Evolutionary conservation across 768 basidiomycete genomes (phyloP).

Genomic region (Termitomyces eurrhizus): DNA sequence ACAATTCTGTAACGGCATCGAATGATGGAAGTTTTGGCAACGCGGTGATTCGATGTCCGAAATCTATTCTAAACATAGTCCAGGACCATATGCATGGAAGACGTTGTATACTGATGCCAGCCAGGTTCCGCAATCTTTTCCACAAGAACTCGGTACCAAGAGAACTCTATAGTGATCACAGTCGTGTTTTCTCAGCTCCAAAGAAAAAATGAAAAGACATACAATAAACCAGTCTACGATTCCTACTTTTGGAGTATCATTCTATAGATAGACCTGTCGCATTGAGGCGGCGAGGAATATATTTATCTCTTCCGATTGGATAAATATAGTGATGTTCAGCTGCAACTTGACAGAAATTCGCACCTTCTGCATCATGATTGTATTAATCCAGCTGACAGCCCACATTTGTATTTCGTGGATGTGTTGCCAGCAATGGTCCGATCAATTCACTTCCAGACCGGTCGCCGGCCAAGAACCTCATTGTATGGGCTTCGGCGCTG

Average conservation of each 20-base stretch:
- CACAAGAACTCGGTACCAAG: not conserved
- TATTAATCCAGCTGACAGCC: not conserved
- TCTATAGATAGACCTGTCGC: not conserved
- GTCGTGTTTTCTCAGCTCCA: not conserved
- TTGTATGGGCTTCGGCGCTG: not conserved
- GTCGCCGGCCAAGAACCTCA: not conserved
- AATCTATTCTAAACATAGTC: constrained; percentile 1
- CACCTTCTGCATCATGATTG: not conserved
- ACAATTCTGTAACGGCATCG: not conserved
- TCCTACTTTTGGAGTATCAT: not conserved
- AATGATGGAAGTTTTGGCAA: constrained; percentile 1
- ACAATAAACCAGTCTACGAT: not conserved
- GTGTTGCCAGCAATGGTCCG: not conserved
- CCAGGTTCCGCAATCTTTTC: too few relatives aligned
- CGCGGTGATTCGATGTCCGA: not conserved
- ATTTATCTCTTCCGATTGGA: not conserved
- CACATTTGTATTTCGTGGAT: not conserved
- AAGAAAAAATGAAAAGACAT: not conserved
- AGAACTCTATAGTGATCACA: not conserved
- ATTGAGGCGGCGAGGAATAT: not conserved
- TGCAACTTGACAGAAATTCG: not conserved
- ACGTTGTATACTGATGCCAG: not conserved
- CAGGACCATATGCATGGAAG: not conserved
- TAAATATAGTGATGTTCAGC: not conserved
- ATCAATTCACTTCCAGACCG: not conserved